Conservation (phyloP, 495 filamentous ascomycete species). For the Tuber brumale region DNA sequence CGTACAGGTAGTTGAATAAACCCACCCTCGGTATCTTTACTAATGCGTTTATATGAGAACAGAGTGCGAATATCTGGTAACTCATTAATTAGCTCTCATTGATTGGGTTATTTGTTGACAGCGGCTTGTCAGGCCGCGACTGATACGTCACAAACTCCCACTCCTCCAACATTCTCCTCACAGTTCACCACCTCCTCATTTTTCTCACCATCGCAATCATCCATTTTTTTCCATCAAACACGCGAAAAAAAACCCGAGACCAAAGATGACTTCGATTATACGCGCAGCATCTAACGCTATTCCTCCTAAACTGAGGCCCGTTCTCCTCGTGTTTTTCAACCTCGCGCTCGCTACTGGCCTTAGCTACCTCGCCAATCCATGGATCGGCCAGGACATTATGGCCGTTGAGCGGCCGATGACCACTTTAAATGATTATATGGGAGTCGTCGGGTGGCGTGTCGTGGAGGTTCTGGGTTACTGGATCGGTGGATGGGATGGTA, state of each 20-base stretch:
- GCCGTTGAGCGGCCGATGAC: slow-evolving; percentile 37
- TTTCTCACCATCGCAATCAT: background rate
- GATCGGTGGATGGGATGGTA: slow-evolving; percentile 40
- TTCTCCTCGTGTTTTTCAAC: slow-evolving; percentile 31
- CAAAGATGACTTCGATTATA: slow-evolving; percentile 27
- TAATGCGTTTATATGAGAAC: background rate
- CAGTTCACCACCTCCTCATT: slow-evolving; percentile 8
- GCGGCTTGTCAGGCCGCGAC: background rate
- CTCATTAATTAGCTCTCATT: background rate
- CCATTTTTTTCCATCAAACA: background rate
- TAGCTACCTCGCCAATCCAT: slow-evolving; percentile 38
- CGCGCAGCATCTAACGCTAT: slow-evolving; percentile 35
- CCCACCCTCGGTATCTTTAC: background rate
- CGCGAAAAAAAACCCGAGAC: background rate
- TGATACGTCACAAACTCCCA: background rate
- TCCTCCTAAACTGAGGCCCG: slow-evolving; percentile 33
- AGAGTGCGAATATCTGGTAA: background rate
- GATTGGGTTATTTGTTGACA: background rate
- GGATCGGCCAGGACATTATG: slow-evolving; percentile 32
- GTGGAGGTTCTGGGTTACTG: slow-evolving; percentile 37
- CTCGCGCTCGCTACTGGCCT: slow-evolving; percentile 24
- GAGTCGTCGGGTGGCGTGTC: slow-evolving; percentile 32
- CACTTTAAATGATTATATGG: slow-evolving; percentile 26
- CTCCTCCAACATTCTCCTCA: background rate
- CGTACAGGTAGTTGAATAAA: background rate